These are phyloP conservation scores for Pachysolen tannophilus DNA, from an alignment of 805 yeast genomes.

Conservation along the genomic window DNA sequence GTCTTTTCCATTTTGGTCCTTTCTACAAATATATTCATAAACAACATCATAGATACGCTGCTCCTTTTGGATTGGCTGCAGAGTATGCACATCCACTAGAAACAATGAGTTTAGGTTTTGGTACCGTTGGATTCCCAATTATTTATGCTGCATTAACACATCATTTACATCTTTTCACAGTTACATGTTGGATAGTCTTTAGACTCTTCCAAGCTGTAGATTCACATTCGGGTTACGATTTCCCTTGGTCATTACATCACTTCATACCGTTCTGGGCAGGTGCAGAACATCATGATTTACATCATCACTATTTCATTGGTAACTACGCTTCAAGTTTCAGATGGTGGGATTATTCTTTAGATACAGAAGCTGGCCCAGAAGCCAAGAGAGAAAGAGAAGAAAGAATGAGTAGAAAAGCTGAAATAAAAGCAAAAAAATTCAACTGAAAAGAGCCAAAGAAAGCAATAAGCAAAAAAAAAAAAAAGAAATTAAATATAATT, in stretches of 20 bases:
- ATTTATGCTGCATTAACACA: constrained; percentile 40
- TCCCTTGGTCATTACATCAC: constrained; percentile 52
- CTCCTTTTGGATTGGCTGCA: constrained; percentile 56
- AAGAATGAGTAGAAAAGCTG: constrained; percentile 34
- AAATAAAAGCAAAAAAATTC: constrained; percentile 17
- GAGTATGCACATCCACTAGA: constrained; percentile 57
- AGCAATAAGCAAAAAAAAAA: too few relatives aligned
- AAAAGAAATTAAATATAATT: background rate
- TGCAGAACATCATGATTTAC: constrained; percentile 55
- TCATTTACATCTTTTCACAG: constrained; percentile 44
- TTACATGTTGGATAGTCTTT: constrained; percentile 42
- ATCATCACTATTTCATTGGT: constrained; percentile 54
- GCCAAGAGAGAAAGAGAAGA: constrained; percentile 41
- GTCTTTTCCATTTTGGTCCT: constrained; percentile 47
- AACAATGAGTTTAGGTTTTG: constrained; percentile 48
- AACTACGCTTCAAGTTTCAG: constrained; percentile 51
- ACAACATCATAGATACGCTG: constrained; percentile 54
- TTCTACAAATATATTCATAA: constrained; percentile 52
- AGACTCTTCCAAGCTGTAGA: constrained; percentile 54
- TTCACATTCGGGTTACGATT: constrained; percentile 54
- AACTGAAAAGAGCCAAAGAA: too few relatives aligned
- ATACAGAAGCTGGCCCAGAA: constrained; percentile 49
- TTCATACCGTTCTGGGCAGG: constrained; percentile 61
- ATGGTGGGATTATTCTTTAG: constrained; percentile 47
- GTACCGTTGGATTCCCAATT: constrained; percentile 55